A percentile compares a stretch with the other conserved stretches of the same genome.
These are phyloP conservation scores for Morella rubra DNA, from an alignment of 306 rosid species.

Conservation along the genomic window DNA sequence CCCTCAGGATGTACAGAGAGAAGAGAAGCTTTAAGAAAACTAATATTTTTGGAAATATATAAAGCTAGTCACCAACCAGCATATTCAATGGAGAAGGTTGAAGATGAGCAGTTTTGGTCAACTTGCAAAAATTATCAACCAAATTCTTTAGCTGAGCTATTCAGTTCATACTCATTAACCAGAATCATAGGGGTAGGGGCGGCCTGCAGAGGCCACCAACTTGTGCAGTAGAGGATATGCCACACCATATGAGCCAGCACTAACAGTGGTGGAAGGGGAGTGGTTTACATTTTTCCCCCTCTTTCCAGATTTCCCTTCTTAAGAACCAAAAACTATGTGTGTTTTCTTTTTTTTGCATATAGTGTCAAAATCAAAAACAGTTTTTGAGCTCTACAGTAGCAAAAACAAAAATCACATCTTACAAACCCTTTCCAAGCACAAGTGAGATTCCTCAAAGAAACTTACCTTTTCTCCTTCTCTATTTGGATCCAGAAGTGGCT, in stretches of 20 bases:
- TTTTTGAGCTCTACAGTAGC: too few relatives aligned
- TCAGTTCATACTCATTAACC: background rate
- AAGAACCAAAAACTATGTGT: too few relatives aligned
- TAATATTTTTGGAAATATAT: background rate
- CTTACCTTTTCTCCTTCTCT: constrained; percentile 96
- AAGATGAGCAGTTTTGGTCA: background rate
- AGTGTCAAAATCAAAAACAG: too few relatives aligned
- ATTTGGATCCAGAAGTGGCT: constrained; percentile 85
- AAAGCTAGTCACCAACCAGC: background rate
- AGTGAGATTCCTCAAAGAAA: constrained; percentile 8
- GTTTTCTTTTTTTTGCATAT: too few relatives aligned
- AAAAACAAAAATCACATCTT: too few relatives aligned
- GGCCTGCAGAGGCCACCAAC: too few relatives aligned
- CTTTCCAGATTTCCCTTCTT: too few relatives aligned
- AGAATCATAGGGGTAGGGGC: too few relatives aligned
- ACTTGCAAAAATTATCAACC: background rate
- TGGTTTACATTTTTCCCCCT: too few relatives aligned
- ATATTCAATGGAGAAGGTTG: background rate
- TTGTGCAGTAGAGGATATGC: too few relatives aligned
- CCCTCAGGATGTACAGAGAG: background rate
- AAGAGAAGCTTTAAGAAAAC: background rate
- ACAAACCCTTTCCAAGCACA: background rate
- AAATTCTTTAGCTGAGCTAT: background rate
- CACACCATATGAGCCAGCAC: too few relatives aligned
- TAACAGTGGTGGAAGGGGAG: too few relatives aligned